Conservation (phyloP, 2,329 filamentous ascomycete species). For the Pyrenophora teres region DNA sequence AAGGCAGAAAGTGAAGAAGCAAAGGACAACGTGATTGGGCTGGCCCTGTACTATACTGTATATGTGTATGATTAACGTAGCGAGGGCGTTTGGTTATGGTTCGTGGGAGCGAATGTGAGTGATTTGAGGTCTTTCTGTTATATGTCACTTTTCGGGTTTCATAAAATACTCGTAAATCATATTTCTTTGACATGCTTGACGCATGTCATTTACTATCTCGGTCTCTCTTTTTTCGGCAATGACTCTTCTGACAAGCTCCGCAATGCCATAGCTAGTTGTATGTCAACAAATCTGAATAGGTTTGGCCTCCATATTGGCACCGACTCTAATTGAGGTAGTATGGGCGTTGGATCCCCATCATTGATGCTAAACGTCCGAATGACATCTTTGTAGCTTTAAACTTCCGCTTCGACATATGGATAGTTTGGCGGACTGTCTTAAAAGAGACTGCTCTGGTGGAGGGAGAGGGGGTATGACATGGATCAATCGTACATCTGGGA, state of each 20-base stretch:
- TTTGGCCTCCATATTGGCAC: neutral
- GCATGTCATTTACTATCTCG: no score
- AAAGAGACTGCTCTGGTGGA: no score
- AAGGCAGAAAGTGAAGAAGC: conserved; percentile 10
- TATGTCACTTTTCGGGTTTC: neutral
- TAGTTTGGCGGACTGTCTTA: no score
- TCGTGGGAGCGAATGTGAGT: neutral
- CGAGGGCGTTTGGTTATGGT: conserved; percentile 2
- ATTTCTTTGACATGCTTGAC: neutral
- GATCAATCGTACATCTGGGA: no score
- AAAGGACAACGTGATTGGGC: conserved; percentile 1
- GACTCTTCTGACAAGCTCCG: neutral
- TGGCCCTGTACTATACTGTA: neutral
- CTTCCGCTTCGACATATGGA: no score
- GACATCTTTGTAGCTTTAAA: no score
- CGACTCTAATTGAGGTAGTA: neutral
- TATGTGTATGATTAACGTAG: conserved; percentile 5
- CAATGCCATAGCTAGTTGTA: neutral
- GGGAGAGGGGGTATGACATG: no score
- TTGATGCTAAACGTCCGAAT: no score
- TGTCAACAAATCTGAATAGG: neutral
- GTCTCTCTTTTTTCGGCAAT: no score
- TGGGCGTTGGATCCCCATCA: neutral
- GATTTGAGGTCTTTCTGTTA: neutral
- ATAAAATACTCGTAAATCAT: no score